Base-by-base conservation (phyloP, 140 eudicot species). In the Oenanthe javanica region DNA sequence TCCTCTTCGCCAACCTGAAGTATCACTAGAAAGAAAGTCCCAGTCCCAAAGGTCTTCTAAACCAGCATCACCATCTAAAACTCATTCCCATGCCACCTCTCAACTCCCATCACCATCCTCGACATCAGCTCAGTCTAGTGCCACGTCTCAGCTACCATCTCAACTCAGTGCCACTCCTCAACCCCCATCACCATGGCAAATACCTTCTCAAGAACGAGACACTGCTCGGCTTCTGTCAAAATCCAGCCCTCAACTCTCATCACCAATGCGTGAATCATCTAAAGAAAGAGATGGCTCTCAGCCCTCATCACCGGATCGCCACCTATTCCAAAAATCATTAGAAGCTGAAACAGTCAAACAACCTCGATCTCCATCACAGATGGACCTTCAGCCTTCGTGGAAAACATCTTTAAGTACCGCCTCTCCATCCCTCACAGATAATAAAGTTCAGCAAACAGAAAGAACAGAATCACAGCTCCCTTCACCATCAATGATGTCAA, bases 351-450 rank as follows among this genome's bases (percentile, higher is more conserved):
- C 84, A 59, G 76, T 40, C 51, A 50, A 86, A 36, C 89, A 73
- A 16, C 79, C 93, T 31, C 85, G 71, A 47, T 87, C 89, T 43
- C 87, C 89, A 80, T 72, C 89, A 47, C 84, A 64, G 67, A 43
- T 57, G 59, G 59, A 81, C 48, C 55, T 88, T 78, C 82, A 52
- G 52, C 69, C 86, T 67, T 48, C 79, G 9, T 49, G 48, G 4
- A 43, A 72, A 71, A 47, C 81, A 72, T 57, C 84, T n/a, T 51
- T 84, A 46, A 11, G 46, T 72, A 81, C 85, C 11, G 21, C 88
- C 50, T 81, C 89, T 67, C 78, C 87, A 48, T 75, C 92, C 52
- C 76, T 50, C 55, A 77, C 72, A 11, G 9, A 27, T 63, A 66
- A 79, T 21, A 64, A 10, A 45, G 46, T 43, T 31, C 81, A 83